Base-by-base conservation (phyloP, 2,329 filamentous ascomycete genomes). In the Pyricularia sp. region DNA sequence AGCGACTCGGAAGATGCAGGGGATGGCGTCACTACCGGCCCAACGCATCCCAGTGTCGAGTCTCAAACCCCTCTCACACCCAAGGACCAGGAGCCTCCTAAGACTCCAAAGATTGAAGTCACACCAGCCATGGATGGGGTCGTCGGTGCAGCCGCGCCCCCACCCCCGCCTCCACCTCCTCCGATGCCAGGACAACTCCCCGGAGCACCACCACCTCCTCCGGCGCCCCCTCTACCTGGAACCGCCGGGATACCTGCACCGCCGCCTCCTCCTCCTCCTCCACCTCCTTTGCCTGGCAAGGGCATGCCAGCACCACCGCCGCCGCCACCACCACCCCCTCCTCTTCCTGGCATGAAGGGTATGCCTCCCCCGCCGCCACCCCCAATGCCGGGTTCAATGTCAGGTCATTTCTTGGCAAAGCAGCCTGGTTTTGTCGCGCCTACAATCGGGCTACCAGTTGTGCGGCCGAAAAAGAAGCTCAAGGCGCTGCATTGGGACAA, bases 401-500 rank as follows among this genome's bases (percentile, higher is more conserved):
- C 90, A 69, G 92, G 92, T 9, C 90, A 92, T 71, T 97, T 91
- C 81, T 80, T 97, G 71, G 85, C 89, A 65, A 86, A 90, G 72
- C 83, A 87, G 72, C 83, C 85, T 36, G 82, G 83, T 69, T 85
- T 86, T 70, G 80, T 82, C 25, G 77, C 84, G 5, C 81, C 88
- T 26, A 86, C 87, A 9, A 83, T 92, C 73, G 88, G 90, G 63
- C 81, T 97, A 74, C 90, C 92, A 50, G 91, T 93, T 70, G 92
- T 93, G 68, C 85, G 94, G 74, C 93, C 95, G 26, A 98, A 97
- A 87, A 98, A 97, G 88, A 99, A 98, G 85, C 92, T 99, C 79
- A 99, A 99, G 88, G 94, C 94, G 70, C 85, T 99, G 73, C 95
- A 99, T 82, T 98, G 95, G 94, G 95, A 99, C 81, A 98, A 98